Base-by-base conservation (phyloP, 352 stramenopile genomes). In the Phytophthora foliorum region DNA sequence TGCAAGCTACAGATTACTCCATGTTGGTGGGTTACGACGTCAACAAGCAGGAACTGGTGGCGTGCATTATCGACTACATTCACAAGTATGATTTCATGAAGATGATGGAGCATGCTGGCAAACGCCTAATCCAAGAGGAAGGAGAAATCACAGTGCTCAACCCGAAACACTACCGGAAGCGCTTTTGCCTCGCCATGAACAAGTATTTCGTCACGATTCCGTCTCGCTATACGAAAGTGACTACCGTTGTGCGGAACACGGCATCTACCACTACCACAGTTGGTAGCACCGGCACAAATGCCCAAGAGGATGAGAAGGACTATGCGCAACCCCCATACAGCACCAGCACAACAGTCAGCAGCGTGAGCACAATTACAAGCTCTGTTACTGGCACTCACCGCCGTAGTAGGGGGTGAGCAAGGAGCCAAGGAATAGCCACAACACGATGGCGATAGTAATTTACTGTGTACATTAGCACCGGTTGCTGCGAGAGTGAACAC, bases 11-110 rank as follows among this genome's bases (percentile, higher is more conserved):
- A 0, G 89, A 97, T 49, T 97, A 97, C 59, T 97, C 89, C 9
- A 93, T 97, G 84, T 71, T 97, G 27, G 86, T 97, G 9, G 89
- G 89, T 2, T 97, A 95, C 57, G 88, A 97, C 65, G 84, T 94
- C 2, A 81, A 90, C 32, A 92, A 93, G 44, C 89, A 97, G 57
- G 89, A 97, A 44, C 71, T 97, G 13, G 88, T 97, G 31, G 88
- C 85, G 50, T 93, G 78, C 29, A 97, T 97, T 66, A 97, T 97
- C 51, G 89, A 97, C 57, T 97, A 97, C 53, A 95, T 97, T 53
- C 87, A 94, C 75, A 95, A 97, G 67, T 97, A 97, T 53, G 89
- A 95, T 45, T 93, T 97, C 46, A 86, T 95, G 81, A 97, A 97
- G 65, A 94, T 94, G 81, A 89, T 97, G 38, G 89, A 97, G 63